Evolutionary conservation across 306 rosid species (phyloP), one percentile per base, ranked within the genome.

Genomic region (Dicorynia guianensis): DNA sequence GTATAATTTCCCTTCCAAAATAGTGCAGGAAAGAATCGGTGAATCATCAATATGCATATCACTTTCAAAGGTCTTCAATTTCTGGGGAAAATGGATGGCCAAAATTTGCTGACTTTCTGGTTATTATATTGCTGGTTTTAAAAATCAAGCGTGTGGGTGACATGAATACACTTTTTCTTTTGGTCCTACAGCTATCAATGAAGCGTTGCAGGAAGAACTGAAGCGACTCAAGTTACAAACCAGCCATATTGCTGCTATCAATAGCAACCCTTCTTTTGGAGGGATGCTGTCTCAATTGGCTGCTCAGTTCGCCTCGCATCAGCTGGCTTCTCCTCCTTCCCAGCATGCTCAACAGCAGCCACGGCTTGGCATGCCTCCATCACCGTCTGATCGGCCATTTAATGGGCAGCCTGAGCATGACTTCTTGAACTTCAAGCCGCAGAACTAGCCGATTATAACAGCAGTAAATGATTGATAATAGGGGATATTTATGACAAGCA

Each of bases 141-240:
- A 1, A 25, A 25, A 1, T 25, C 2, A 25, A 25, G 30, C 30
- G 2, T 25, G 30, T 1, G 30, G 30, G 2, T 25, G 30, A 72
- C 64, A 7, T 58, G 13, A 57, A 56, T 25, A 12, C 33, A 47
- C 34, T 11, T 2, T 25, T 25, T 25, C 30, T 25, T 25, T 5
- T 54, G 61, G 64, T 18, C 65, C 55, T 52, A 8, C 89, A 95
- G 99, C 95, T 50, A 87, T 95, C 75, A 92, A 90, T 49, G 96
- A 89, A 65, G 87, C 93, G 53, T 57, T 95, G 83, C 92, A 68
- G 85, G 95, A 89, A 57, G 97, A 95, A 89, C 85, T 92, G 63
- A 91, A 92, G 76, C 89, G 92, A 75, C 99, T 95, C n/a, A 89
- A 94, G 92, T 86, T 86, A 2, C 90, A 86, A 59, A 81, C 85